Evolutionary conservation across 1,284 basidiomycete genomes (phyloP).

Genomic region (Psilocybe mexicana): DNA sequence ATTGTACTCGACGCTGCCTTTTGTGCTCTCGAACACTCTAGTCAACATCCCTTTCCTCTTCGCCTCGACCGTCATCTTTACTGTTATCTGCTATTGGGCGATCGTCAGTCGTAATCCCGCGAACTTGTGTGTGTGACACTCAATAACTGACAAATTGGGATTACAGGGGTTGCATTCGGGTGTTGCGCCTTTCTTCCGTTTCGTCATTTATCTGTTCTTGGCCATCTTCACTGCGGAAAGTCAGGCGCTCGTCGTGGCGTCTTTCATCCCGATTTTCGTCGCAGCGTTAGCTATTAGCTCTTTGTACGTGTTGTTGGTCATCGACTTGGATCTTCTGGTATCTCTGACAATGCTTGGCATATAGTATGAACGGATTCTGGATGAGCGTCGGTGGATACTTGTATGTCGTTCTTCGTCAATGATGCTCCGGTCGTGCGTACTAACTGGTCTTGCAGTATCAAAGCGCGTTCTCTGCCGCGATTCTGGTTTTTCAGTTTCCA

Average conservation of each 20-base stretch:
- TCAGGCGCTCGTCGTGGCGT: constrained; percentile 53
- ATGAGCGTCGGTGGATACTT: constrained; percentile 48
- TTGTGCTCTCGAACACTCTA: constrained; percentile 54
- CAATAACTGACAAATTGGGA: background rate
- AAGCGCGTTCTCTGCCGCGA: constrained; percentile 50
- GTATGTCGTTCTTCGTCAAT: constrained; percentile 24
- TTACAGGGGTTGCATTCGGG: constrained; percentile 49
- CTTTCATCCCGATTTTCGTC: constrained; percentile 59
- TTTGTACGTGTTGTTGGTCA: constrained; percentile 36
- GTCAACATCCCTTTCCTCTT: constrained; percentile 61
- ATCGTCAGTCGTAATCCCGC: constrained; percentile 30
- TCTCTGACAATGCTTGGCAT: background rate
- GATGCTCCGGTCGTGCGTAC: background rate
- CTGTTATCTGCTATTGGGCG: constrained; percentile 37
- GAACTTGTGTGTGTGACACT: background rate
- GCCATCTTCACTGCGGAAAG: constrained; percentile 59
- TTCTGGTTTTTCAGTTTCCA: constrained; percentile 64
- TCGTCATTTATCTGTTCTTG: constrained; percentile 56
- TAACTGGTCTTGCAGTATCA: constrained; percentile 36
- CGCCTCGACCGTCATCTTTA: constrained; percentile 49
- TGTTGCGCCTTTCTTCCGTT: constrained; percentile 51
- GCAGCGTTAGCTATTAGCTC: constrained; percentile 57
- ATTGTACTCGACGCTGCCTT: constrained; percentile 55
- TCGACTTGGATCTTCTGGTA: background rate
- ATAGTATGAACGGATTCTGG: constrained; percentile 60